A percentile compares a stretch with the other conserved stretches of the same genome.
phyloP scores from a whole-genome alignment of 495 filamentous ascomycete genomes.

The Penicillium antarcticum region DNA sequence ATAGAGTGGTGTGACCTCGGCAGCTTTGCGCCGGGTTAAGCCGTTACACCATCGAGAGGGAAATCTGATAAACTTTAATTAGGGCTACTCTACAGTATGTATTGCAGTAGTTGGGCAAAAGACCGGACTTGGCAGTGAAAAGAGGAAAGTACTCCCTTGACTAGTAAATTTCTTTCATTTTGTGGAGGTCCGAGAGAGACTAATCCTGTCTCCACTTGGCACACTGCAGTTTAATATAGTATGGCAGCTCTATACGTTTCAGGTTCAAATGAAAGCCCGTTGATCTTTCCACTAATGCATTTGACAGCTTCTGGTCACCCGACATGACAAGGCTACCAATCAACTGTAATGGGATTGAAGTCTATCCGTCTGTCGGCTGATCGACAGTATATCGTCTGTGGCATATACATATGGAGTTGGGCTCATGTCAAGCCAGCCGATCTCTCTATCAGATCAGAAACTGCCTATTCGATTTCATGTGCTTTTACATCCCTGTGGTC shows the following conservation, averaged over 20 bases:
- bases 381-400: background rate
- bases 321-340: background rate
- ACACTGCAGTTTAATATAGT: background rate
- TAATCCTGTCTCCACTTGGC: too few species aligned
- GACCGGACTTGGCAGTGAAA: too few species aligned
- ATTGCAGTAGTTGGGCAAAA: too few species aligned
- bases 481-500: too few species aligned
- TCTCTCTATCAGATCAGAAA: background rate
- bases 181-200: too few species aligned
- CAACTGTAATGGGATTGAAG: background rate
- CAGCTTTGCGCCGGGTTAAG: background rate
- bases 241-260: background rate
- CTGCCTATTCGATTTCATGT: too few species aligned
- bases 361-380: background rate
- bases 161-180: too few species aligned
- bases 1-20: slow-evolving; percentile 3
- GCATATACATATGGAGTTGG: background rate
- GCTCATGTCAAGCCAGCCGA: background rate
- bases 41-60: too few species aligned
- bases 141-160: too few species aligned
- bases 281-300: background rate
- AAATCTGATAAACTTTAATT: too few species aligned
- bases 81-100: too few species aligned
- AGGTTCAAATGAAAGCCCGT: background rate
- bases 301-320: background rate